Percentiles rank a stretch among this genome's conserved stretches.
phyloP scores from a whole-genome alignment of 352 stramenopile genomes.

The Phytophthora citrophthora region DNA sequence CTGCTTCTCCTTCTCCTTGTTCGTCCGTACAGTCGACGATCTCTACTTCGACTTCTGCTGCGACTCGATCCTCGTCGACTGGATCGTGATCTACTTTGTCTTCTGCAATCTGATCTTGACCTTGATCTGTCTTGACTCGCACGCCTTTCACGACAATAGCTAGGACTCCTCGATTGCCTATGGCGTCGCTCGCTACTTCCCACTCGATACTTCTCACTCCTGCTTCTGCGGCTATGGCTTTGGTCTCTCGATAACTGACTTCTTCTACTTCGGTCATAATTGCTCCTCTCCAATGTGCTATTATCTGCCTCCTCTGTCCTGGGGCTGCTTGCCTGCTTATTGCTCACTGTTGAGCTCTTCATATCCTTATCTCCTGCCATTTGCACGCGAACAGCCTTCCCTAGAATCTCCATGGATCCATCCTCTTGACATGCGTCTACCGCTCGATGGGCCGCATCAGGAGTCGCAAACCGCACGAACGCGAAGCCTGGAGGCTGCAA shows the following conservation, averaged over 20 bases:
- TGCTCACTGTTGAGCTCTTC: constrained; percentile 9
- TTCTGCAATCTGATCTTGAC: constrained; percentile 7
- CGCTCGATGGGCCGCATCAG: constrained; percentile 51
- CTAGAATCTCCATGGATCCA: constrained; percentile 64
- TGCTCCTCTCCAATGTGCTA: not conserved
- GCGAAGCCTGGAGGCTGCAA: constrained; percentile 79
- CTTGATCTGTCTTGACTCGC: constrained; percentile 15
- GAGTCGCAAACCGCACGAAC: constrained; percentile 69
- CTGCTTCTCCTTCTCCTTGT: constrained; percentile 6
- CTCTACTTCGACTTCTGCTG: constrained; percentile 28
- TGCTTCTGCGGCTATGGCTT: constrained; percentile 18
- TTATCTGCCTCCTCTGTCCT: not conserved
- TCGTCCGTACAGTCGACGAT: not conserved
- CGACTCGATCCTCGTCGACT: constrained; percentile 5
- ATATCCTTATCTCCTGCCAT: constrained; percentile 57
- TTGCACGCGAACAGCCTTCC: constrained; percentile 78
- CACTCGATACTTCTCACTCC: constrained; percentile 1
- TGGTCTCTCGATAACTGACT: constrained; percentile 4
- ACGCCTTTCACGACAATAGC: not conserved
- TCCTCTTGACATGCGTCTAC: constrained; percentile 47
- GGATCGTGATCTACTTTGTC: constrained; percentile 20
- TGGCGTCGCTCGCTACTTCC: not conserved
- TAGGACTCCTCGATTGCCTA: constrained; percentile 13
- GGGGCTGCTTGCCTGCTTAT: not conserved
- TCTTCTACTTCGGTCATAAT: not conserved